Evolutionary conservation across 345 rosid species (phyloP).

Genomic region (Psidium guajava): DNA sequence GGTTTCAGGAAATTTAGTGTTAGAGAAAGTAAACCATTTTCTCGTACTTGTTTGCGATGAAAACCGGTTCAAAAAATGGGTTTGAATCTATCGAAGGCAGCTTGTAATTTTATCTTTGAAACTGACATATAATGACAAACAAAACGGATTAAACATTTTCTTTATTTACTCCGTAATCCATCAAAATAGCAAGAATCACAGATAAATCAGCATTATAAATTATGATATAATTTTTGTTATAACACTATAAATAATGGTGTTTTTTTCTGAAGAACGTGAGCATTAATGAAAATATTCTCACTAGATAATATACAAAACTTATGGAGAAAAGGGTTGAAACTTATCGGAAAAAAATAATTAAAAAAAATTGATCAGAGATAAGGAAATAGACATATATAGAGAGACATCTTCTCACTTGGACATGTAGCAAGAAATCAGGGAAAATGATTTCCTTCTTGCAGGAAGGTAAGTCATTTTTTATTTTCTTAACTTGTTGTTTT

Average conservation of each 20-base stretch:
- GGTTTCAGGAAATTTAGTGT: neutral
- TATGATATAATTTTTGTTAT: neutral
- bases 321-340: neutral
- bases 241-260: neutral
- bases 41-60: neutral
- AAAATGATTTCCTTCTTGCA: neutral
- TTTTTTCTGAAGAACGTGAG: neutral
- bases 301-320: neutral
- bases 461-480: neutral
- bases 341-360: neutral
- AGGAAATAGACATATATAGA: neutral
- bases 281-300: neutral
- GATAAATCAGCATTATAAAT: neutral
- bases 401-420: neutral
- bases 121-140: too few relatives aligned
- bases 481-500: neutral
- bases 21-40: neutral
- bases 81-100: too few relatives aligned
- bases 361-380: neutral
- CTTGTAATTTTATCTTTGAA: too few relatives aligned
- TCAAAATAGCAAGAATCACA: neutral
- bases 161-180: too few relatives aligned
- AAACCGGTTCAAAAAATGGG: neutral
- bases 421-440: neutral
- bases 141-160: too few relatives aligned